Evolutionary conservation across 371 early-diverging fungal species (phyloP).

Genomic region (Circinella minor): DNA sequence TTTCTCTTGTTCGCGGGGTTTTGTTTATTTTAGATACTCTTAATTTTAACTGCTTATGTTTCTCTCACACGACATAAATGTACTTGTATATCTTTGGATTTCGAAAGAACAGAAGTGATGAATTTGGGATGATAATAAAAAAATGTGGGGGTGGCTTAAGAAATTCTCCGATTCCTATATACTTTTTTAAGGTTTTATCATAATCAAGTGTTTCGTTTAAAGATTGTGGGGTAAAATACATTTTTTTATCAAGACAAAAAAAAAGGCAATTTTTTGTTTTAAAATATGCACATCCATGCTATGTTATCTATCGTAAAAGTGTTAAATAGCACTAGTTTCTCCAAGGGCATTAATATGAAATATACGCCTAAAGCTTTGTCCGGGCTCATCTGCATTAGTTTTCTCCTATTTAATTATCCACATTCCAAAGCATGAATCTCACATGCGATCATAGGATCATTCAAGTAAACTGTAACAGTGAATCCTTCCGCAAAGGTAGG

Average conservation of each 20-base stretch:
- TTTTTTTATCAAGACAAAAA: no score
- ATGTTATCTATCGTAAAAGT: no score
- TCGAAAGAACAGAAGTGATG: neutral
- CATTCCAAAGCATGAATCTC: neutral
- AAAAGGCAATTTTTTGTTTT: no score
- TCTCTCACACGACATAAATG: neutral
- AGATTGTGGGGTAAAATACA: no score
- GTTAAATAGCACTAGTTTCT: no score
- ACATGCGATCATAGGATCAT: conserved; percentile 2
- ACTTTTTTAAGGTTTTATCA: neutral
- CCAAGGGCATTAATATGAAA: no score
- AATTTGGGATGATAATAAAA: neutral
- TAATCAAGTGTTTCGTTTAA: no score
- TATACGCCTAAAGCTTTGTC: conserved; percentile 5
- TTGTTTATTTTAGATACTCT: neutral
- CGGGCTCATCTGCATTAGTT: neutral
- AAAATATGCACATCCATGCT: no score
- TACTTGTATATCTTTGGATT: no score
- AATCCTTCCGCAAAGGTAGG: no score
- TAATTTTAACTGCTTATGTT: conserved; percentile 1
- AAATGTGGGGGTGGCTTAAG: neutral
- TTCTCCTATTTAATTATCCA: conserved; percentile 8
- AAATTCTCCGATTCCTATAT: conserved; percentile 1
- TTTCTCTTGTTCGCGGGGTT: neutral
- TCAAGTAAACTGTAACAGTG: no score